Conservation (phyloP, 1,284 basidiomycete genomes). For the Pseudozyma pruni region DNA sequence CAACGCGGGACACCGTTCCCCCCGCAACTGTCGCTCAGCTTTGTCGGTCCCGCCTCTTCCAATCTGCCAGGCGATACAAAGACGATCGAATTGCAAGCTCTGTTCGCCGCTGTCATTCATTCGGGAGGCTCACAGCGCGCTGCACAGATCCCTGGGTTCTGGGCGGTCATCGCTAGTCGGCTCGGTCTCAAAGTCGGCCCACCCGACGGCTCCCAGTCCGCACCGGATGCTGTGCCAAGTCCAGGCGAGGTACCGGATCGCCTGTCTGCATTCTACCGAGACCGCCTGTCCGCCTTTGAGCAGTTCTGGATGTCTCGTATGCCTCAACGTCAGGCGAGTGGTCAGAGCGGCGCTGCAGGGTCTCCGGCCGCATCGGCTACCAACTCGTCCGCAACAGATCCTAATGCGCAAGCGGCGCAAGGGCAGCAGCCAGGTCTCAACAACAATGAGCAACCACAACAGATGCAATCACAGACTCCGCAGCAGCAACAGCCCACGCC, state of each 20-base stretch:
- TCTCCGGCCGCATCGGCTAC: slow-evolving; percentile 30
- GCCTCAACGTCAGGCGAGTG: slow-evolving; percentile 42
- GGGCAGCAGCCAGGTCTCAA: slow-evolving; percentile 6
- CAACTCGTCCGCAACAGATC: slow-evolving; percentile 6
- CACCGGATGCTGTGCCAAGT: slow-evolving; percentile 46
- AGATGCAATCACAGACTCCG: slow-evolving; percentile 12
- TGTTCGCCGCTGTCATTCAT: slow-evolving; percentile 58
- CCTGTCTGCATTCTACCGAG: slow-evolving; percentile 56
- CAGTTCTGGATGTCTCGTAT: slow-evolving; percentile 61
- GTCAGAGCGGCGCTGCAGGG: slow-evolving; percentile 29
- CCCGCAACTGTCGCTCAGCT: slow-evolving; percentile 44
- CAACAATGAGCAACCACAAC: neutral
- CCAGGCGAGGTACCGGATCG: slow-evolving; percentile 59
- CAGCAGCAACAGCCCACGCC: slow-evolving; percentile 18
- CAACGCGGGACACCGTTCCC: slow-evolving; percentile 57
- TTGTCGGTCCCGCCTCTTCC: slow-evolving; percentile 54
- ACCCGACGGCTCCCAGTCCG: slow-evolving; percentile 35
- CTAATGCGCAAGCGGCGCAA: slow-evolving; percentile 9
- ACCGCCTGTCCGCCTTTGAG: slow-evolving; percentile 58
- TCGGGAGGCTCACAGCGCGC: slow-evolving; percentile 56
- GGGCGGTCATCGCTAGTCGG: slow-evolving; percentile 58
- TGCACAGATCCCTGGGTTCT: slow-evolving; percentile 52
- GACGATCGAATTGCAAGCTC: slow-evolving; percentile 53
- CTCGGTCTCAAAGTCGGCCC: slow-evolving; percentile 57
- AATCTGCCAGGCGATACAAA: slow-evolving; percentile 53